phyloP scores from a whole-genome alignment of 208 protist genomes.

The Leptomonas pyrrhocoris region DNA sequence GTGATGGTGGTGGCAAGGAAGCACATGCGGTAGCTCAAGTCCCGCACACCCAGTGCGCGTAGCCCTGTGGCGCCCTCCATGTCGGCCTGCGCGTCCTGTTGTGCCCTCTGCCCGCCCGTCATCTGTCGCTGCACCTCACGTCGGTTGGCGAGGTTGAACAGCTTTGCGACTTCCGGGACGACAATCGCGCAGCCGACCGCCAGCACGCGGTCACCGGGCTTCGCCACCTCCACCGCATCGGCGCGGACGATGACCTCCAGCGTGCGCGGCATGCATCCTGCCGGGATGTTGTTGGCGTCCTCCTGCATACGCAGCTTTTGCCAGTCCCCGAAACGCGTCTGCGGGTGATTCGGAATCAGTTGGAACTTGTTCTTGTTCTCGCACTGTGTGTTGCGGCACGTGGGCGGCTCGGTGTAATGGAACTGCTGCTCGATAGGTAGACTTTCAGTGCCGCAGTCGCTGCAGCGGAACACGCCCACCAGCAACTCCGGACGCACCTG shows the following conservation, averaged over 20 bases:
- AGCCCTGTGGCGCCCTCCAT: conserved; percentile 95
- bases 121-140: conserved; percentile 89
- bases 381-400: conserved; percentile 90
- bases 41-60: conserved; percentile 97
- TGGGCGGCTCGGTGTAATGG: conserved; percentile 97
- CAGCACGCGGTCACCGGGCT: conserved; percentile 97
- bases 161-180: conserved; percentile 97
- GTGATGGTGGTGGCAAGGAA: conserved; percentile 97
- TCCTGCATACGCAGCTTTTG: conserved; percentile 98
- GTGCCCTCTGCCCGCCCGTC: conserved; percentile 71
- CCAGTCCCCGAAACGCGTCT: conserved; percentile 97
- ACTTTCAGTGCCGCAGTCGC: conserved; percentile 93
- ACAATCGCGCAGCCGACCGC: conserved; percentile 98
- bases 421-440: conserved; percentile 97
- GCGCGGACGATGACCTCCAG: conserved; percentile 98
- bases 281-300: conserved; percentile 95
- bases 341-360: conserved; percentile 82
- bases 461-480: conserved; percentile 96
- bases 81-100: conserved; percentile 84
- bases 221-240: conserved; percentile 98
- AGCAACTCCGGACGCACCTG: conserved; percentile 99
- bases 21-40: conserved; percentile 97
- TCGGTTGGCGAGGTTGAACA: conserved; percentile 85
- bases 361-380: conserved; percentile 92
- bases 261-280: conserved; percentile 96